Conservation (phyloP, 495 filamentous ascomycete genomes). For the Neurospora africana region DNA sequence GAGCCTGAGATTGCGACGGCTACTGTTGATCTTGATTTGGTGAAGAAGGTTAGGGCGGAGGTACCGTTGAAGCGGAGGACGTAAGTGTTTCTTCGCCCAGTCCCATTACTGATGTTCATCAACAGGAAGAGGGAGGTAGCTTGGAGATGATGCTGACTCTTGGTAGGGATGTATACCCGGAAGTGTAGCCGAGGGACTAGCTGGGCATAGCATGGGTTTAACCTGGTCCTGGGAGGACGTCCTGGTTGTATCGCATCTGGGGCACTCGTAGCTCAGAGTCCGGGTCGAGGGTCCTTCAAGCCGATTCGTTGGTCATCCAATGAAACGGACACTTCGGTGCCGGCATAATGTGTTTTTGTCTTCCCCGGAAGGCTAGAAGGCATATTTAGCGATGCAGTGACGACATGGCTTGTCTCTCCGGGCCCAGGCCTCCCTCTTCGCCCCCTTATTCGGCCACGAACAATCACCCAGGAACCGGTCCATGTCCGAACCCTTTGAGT, state of each 20-base stretch:
- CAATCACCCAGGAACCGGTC: neutral
- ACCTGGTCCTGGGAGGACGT: neutral
- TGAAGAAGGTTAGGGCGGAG: slow-evolving; percentile 41
- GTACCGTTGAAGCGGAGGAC: slow-evolving; percentile 53
- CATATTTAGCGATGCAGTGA: neutral
- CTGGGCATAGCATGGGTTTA: neutral
- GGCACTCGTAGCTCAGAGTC: neutral
- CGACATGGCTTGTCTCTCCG: neutral
- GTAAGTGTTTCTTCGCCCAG: slow-evolving; percentile 19
- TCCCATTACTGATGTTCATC: neutral
- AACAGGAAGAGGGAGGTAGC: neutral
- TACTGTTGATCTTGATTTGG: slow-evolving; percentile 35
- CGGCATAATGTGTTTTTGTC: neutral
- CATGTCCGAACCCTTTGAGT: neutral
- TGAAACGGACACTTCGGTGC: neutral
- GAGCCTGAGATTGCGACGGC: slow-evolving; percentile 37
- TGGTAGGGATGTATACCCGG: slow-evolving; percentile 50
- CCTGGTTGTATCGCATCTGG: neutral
- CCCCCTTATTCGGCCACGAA: neutral
- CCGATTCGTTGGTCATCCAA: neutral
- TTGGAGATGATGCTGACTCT: neutral
- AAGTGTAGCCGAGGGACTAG: slow-evolving; percentile 27
- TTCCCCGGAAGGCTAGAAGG: neutral
- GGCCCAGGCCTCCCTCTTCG: neutral
- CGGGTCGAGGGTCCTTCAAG: neutral